These are phyloP conservation scores for Geotrichum australiense DNA, from an alignment of 1,139 yeast species.

Conservation along the genomic window DNA sequence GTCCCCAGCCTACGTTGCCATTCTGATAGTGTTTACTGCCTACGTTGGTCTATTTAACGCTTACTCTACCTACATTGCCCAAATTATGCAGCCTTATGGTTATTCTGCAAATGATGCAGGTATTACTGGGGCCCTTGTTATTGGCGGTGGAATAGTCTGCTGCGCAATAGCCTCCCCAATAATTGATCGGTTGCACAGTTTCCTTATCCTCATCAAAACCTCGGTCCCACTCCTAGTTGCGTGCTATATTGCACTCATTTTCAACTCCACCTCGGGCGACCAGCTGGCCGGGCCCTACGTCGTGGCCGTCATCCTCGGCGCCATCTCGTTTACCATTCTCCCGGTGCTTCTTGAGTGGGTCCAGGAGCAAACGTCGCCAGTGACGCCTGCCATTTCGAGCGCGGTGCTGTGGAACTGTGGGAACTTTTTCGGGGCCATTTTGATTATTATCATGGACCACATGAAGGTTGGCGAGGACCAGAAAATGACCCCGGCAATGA, in stretches of 20 bases:
- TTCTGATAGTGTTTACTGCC: constrained; percentile 29
- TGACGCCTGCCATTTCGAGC: constrained; percentile 32
- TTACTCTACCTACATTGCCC: constrained; percentile 32
- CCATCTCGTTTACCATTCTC: constrained; percentile 31
- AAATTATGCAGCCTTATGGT: constrained; percentile 35
- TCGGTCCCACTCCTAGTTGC: constrained; percentile 31
- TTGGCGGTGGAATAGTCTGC: constrained; percentile 31
- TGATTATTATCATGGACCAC: constrained; percentile 33
- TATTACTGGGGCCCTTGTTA: constrained; percentile 33
- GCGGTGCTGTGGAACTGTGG: constrained; percentile 34
- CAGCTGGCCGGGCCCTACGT: constrained; percentile 32
- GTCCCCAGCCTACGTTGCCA: constrained; percentile 23
- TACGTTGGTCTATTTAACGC: constrained; percentile 36
- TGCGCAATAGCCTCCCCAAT: constrained; percentile 32
- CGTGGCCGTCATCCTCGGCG: constrained; percentile 34
- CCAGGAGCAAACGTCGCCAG: constrained; percentile 34
- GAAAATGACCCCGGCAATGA: constrained; percentile 32
- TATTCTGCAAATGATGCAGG: constrained; percentile 34
- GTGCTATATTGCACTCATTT: constrained; percentile 32
- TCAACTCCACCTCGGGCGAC: constrained; percentile 26
- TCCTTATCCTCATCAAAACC: constrained; percentile 24
- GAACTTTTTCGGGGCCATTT: constrained; percentile 33
- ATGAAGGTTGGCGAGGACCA: constrained; percentile 26
- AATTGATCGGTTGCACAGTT: constrained; percentile 30
- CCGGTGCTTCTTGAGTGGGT: constrained; percentile 34